phyloP scores from a whole-genome alignment of 2,329 filamentous ascomycete genomes.

The Penicillium sp. region DNA sequence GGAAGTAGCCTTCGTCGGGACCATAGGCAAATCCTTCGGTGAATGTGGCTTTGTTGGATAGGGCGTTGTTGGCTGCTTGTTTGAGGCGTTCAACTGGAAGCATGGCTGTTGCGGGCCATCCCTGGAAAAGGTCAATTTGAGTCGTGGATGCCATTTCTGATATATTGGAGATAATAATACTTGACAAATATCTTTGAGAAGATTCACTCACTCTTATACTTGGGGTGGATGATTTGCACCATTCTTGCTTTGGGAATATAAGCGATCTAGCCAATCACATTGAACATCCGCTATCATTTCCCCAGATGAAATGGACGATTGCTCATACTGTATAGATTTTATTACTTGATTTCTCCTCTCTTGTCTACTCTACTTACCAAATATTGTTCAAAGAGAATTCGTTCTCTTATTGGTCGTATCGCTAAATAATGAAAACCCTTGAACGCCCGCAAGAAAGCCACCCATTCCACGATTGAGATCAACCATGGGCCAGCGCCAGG shows the following conservation, averaged over 20 bases:
- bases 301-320: neutral
- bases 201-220: neutral
- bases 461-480: neutral
- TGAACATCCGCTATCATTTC: neutral
- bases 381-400: neutral
- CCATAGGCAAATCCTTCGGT: constrained; percentile 69
- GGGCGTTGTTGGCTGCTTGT: constrained; percentile 55
- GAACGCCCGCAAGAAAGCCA: constrained; percentile 2
- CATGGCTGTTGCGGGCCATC: constrained; percentile 51
- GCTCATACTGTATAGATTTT: neutral
- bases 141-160: neutral
- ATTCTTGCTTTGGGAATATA: constrained; percentile 1
- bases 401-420: neutral
- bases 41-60: constrained; percentile 57
- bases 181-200: neutral
- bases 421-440: neutral
- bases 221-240: neutral
- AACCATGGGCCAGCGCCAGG: constrained; percentile 5
- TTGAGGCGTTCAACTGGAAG: constrained; percentile 62
- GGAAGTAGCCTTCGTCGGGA: constrained; percentile 67
- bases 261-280: constrained; percentile 6
- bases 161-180: neutral
- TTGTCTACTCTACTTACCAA: neutral
- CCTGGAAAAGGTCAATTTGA: constrained; percentile 40
- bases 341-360: neutral